Evolutionary conservation across 768 basidiomycete species (phyloP).

Genomic region (Hygrophoropsis aurantiaca): DNA sequence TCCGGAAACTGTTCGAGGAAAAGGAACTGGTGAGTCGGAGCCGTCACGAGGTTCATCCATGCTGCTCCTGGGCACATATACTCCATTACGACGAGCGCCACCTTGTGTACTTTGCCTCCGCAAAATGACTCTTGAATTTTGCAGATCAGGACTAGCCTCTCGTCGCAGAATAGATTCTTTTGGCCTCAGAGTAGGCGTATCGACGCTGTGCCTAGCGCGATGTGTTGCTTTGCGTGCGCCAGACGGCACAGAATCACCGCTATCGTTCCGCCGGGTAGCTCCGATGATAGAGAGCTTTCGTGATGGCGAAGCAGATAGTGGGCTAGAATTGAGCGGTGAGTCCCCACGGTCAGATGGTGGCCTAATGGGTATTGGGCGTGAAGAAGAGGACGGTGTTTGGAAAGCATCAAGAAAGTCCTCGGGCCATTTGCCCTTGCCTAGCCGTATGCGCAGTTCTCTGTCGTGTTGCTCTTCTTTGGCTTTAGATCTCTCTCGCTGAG

Average conservation of each 20-base stretch:
- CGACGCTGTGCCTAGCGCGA: conserved; percentile 64
- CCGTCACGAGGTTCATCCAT: conserved; percentile 34
- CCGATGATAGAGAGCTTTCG: conserved; percentile 59
- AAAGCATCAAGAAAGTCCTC: conserved; percentile 75
- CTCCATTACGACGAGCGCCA: conserved; percentile 44
- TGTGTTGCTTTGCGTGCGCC: conserved; percentile 61
- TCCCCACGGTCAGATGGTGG: conserved; percentile 16
- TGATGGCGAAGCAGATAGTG: conserved; percentile 46
- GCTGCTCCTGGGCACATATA: conserved; percentile 43
- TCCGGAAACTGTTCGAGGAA: conserved; percentile 59
- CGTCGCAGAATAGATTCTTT: conserved; percentile 47
- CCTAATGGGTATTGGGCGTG: conserved; percentile 29
- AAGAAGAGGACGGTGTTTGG: conserved; percentile 26
- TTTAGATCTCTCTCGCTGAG: conserved; percentile 18
- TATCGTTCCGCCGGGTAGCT: conserved; percentile 43
- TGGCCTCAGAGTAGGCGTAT: conserved; percentile 47
- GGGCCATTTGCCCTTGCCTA: conserved; percentile 81
- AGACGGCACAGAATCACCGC: conserved; percentile 45
- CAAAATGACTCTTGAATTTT: conserved; percentile 45
- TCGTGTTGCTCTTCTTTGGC: conserved; percentile 19
- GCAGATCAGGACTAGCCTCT: conserved; percentile 59
- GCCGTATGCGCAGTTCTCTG: conserved; percentile 43
- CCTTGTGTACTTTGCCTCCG: conserved; percentile 60
- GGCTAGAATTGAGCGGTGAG: conserved; percentile 21
- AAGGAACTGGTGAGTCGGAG: conserved; percentile 53